Evolutionary conservation across 2,329 filamentous ascomycete species (phyloP).

Genomic region (Didymella keratinophila): DNA sequence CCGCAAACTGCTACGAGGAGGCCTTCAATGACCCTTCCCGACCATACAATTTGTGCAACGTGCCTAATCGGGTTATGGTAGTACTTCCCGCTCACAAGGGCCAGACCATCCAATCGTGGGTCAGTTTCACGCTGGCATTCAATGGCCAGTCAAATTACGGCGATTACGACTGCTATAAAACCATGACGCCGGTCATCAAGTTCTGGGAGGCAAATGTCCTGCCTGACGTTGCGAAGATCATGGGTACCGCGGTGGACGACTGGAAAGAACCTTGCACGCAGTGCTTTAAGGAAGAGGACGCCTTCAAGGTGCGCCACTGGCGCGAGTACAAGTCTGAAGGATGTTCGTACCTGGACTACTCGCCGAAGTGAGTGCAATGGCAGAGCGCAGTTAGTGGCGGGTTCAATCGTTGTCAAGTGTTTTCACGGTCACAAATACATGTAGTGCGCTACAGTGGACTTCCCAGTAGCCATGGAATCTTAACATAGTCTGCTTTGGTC

Average conservation of each 20-base stretch:
- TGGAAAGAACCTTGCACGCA: constrained; percentile 2
- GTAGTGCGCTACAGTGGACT: neutral
- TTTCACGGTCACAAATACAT: neutral
- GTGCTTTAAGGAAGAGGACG: neutral
- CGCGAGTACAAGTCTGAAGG: neutral
- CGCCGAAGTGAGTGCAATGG: neutral
- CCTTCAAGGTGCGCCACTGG: constrained; percentile 1
- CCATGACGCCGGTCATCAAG: neutral
- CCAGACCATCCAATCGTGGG: neutral
- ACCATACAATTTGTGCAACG: constrained; percentile 16
- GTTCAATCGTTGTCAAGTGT: no score
- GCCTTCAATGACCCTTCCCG: constrained; percentile 8
- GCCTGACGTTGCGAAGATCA: constrained; percentile 1
- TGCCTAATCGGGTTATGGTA: constrained; percentile 10
- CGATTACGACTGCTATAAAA: neutral
- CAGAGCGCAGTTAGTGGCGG: no score
- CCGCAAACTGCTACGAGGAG: constrained; percentile 15
- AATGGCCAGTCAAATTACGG: constrained; percentile 3
- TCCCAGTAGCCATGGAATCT: neutral
- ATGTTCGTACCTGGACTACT: neutral
- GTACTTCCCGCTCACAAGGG: constrained; percentile 6
- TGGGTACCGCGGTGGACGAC: neutral
- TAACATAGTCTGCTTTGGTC: neutral
- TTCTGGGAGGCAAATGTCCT: constrained; percentile 12
- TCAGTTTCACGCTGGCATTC: constrained; percentile 15